Conservation (phyloP, 2,329 filamentous ascomycete genomes). For the Aspergillus novoparasiticus region DNA sequence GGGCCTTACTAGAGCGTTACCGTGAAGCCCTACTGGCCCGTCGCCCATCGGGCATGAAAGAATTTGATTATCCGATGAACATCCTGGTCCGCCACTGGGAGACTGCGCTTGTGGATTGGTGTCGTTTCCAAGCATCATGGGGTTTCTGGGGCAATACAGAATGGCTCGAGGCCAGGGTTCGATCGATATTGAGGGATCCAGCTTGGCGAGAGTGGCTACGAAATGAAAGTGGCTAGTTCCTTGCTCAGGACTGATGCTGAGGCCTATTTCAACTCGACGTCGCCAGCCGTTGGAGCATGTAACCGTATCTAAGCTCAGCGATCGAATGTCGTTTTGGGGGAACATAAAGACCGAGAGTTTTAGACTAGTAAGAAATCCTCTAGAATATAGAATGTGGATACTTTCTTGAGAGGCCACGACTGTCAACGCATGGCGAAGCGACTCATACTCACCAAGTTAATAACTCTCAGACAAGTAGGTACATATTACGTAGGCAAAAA, state of each 20-base stretch:
- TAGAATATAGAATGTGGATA: background rate
- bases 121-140: slow-evolving; percentile 63
- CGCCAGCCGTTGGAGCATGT: background rate
- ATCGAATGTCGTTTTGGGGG: background rate
- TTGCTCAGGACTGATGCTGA: background rate
- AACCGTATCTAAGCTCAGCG: background rate
- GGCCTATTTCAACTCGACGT: background rate
- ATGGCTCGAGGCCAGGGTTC: slow-evolving; percentile 59
- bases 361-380: background rate
- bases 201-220: slow-evolving; percentile 52
- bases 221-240: background rate
- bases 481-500: background rate
- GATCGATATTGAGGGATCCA: slow-evolving; percentile 51
- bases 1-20: slow-evolving; percentile 56
- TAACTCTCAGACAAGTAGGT: slow-evolving; percentile 10
- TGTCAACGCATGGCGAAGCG: background rate
- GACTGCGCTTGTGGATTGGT: slow-evolving; percentile 68
- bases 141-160: slow-evolving; percentile 63
- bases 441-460: background rate
- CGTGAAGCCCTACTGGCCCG: slow-evolving; percentile 16
- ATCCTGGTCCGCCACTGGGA: slow-evolving; percentile 64
- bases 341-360: background rate
- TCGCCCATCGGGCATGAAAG: slow-evolving; percentile 44
- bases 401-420: background rate
- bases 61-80: slow-evolving; percentile 48